A percentile compares a stretch with the other conserved stretches of the same genome.
These are phyloP conservation scores for Thermoascus crustaceus DNA, from an alignment of 2,329 filamentous ascomycete species.

Conservation along the genomic window DNA sequence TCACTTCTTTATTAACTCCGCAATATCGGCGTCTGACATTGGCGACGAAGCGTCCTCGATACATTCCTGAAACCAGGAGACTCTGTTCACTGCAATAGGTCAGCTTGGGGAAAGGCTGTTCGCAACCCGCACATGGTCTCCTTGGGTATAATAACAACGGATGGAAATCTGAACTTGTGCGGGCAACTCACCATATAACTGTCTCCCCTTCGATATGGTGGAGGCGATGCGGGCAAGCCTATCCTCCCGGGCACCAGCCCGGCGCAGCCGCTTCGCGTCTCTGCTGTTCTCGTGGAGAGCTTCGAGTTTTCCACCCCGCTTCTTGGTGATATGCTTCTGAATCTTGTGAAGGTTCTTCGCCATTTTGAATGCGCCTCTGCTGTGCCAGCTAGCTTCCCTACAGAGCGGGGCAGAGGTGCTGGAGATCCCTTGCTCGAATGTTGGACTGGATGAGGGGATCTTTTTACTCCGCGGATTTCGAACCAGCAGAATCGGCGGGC, in stretches of 20 bases:
- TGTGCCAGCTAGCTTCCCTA: not conserved
- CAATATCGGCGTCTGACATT: slow-evolving; percentile 30
- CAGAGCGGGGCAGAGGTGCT: not conserved
- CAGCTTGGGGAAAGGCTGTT: not conserved
- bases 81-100: slow-evolving; percentile 50
- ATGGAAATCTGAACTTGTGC: not conserved
- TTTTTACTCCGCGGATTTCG: not conserved
- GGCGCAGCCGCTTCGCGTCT: slow-evolving; percentile 72
- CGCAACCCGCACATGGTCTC: not conserved
- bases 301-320: slow-evolving; percentile 65
- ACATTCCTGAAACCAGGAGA: slow-evolving; percentile 63
- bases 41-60: slow-evolving; percentile 31
- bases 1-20: slow-evolving; percentile 53
- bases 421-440: not conserved
- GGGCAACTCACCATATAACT: slow-evolving; percentile 55
- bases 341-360: slow-evolving; percentile 72
- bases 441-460: not conserved
- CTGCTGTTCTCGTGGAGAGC: slow-evolving; percentile 81
- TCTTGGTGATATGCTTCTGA: slow-evolving; percentile 82
- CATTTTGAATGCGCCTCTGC: slow-evolving; percentile 45
- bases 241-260: slow-evolving; percentile 72
- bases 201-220: slow-evolving; percentile 65
- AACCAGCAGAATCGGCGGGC: slow-evolving; percentile 24
- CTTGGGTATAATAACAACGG: not conserved
- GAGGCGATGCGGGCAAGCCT: slow-evolving; percentile 65